Evolutionary conservation across 345 rosid genomes (phyloP).

Genomic region (Ricinus communis): DNA sequence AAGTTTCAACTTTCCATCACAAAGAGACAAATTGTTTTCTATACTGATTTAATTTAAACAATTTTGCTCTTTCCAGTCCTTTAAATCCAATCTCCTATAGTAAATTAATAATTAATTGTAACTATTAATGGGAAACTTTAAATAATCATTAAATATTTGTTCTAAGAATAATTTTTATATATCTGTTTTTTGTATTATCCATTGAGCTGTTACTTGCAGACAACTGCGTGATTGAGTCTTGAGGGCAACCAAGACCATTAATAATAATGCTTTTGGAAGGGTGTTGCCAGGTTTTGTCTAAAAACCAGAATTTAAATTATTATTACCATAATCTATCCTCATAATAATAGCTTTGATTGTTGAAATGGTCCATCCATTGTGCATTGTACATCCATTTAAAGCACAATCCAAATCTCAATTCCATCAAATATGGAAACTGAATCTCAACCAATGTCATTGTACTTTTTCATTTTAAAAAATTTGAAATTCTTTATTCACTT

Average conservation of each 20-base stretch:
- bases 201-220: not conserved
- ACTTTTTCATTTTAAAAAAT: no score
- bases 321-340: not conserved
- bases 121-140: no score
- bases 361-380: no score
- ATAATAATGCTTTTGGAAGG: not conserved
- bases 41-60: no score
- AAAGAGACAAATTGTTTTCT: not conserved
- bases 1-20: not conserved
- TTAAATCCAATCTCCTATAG: no score
- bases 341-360: no score
- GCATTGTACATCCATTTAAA: not conserved
- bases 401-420: not conserved
- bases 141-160: no score
- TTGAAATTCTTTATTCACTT: no score
- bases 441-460: not conserved
- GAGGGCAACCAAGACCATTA: not conserved
- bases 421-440: conserved; percentile 6
- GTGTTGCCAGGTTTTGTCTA: not conserved
- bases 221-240: not conserved
- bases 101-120: no score
- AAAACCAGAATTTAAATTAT: not conserved
- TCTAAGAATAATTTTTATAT: no score
- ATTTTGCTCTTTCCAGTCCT: no score
- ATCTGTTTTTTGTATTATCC: no score